Conservation (phyloP, 2,329 filamentous ascomycete species). For the Aspergillus aculeatinus region DNA sequence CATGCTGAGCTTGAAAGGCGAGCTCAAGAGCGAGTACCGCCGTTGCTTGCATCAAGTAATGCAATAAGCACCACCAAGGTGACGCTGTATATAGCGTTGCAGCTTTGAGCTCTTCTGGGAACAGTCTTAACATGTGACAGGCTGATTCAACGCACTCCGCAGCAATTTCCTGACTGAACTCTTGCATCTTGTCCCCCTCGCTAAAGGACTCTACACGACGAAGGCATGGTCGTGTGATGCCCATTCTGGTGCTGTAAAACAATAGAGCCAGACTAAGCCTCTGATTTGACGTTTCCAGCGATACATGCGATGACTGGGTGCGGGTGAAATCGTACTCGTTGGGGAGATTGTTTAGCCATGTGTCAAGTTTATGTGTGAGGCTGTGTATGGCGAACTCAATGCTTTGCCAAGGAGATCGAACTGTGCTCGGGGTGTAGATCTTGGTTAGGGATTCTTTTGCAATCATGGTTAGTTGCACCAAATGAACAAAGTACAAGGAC, state of each 20-base stretch:
- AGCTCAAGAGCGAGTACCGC: conserved; percentile 47
- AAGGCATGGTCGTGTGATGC: conserved; percentile 46
- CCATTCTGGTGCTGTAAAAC: conserved; percentile 45
- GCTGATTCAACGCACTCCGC: conserved; percentile 45
- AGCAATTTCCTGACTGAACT: conserved; percentile 41
- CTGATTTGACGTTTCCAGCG: conserved; percentile 25
- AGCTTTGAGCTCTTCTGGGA: conserved; percentile 42
- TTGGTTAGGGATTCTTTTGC: conserved; percentile 39
- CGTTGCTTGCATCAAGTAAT: conserved; percentile 47
- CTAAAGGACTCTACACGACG: conserved; percentile 39
- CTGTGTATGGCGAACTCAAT: conserved; percentile 40
- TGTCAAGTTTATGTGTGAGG: conserved; percentile 39
- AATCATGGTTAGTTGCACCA: conserved; percentile 38
- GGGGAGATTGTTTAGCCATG: conserved; percentile 43
- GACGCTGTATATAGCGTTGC: conserved; percentile 38
- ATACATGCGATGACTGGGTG: conserved; percentile 36
- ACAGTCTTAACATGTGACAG: conserved; percentile 40
- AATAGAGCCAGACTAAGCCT: conserved; percentile 43
- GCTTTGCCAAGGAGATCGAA: conserved; percentile 38
- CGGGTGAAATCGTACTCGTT: conserved; percentile 41
- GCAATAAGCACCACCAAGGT: conserved; percentile 48
- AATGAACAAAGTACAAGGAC: conserved; percentile 43
- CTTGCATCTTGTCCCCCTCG: conserved; percentile 32
- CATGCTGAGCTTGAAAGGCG: conserved; percentile 43
- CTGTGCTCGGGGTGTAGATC: conserved; percentile 41